Evolutionary conservation across 306 rosid species (phyloP), one percentile per base, ranked within the genome.

Genomic region (Cicer cuneatum): DNA sequence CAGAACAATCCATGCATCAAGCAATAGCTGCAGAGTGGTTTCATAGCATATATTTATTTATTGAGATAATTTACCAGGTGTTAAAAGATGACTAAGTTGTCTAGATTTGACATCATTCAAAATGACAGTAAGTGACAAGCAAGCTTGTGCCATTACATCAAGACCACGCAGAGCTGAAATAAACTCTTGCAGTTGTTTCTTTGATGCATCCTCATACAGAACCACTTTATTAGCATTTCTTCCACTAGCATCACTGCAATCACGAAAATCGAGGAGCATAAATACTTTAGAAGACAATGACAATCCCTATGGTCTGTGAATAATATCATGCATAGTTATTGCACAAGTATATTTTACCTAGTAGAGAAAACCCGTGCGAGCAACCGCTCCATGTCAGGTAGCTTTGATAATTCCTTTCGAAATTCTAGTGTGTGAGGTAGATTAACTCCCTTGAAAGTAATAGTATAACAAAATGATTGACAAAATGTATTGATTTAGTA

Each of bases 201-300:
- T 94, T 19, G 97, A 74, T 11, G 99, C 90, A 83, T 92, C 99
- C 85, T 94, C 99, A 3, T 92, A 94, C 66, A 89, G 85, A 78
- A 85, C 81, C 82, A 94, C 99, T 78, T 86, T 94, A 63, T 66
- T 86, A 33, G 96, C 96, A 82, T 89, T 94, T 81, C 99, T 86
- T 66, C 99, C 96, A 48, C 83, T 90, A 43, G 92, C 93, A 71
- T 87, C 93, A 85, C 97, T 94, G 83, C 84, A 82, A 48, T 62
- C 63, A 80, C 48, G 48, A 67, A 79, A 77, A 70, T 74, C 78
- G 63, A 29, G 71, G 54, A 64, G 69, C 71, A 59, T 49, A 57
- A 81, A 74, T 81, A 64, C 69, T 80, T 35, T 5, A 40, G 39
- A 70, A 40, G 73, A 24, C 38, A 52, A 10, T 18, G 48, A 54